phyloP scores from a whole-genome alignment of 495 filamentous ascomycete genomes.

The Glutinoglossum americanum region DNA sequence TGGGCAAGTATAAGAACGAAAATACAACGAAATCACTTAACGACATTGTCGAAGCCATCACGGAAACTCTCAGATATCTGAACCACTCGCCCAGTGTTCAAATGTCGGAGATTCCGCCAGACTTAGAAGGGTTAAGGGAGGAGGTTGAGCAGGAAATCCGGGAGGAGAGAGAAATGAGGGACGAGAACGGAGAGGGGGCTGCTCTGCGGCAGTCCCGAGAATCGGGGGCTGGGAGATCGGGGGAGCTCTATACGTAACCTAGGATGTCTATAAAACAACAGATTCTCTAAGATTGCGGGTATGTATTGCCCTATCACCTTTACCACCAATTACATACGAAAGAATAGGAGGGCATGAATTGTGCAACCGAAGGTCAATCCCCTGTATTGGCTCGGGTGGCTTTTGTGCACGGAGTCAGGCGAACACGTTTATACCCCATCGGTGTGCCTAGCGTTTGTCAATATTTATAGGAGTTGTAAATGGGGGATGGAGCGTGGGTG shows the following conservation, averaged over 20 bases:
- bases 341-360: not conserved
- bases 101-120: conserved; percentile 57
- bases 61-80: conserved; percentile 59
- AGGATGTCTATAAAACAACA: not conserved
- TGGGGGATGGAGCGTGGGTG: too few species aligned
- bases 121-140: conserved; percentile 50
- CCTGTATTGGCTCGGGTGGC: too few species aligned
- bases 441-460: too few species aligned
- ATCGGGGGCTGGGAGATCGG: not conserved
- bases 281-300: not conserved
- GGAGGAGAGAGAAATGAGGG: conserved; percentile 41
- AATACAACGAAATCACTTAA: conserved; percentile 58
- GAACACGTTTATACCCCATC: too few species aligned
- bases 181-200: conserved; percentile 19
- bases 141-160: conserved; percentile 59
- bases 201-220: not conserved
- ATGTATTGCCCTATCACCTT: not conserved
- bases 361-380: too few species aligned
- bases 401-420: too few species aligned
- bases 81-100: conserved; percentile 71
- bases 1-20: conserved; percentile 48
- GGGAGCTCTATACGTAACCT: not conserved
- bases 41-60: conserved; percentile 48
- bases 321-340: not conserved
- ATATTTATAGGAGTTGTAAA: too few species aligned